Evolutionary conservation across 2,329 filamentous ascomycete genomes (phyloP).

Genomic region (Emergomyces africanus): DNA sequence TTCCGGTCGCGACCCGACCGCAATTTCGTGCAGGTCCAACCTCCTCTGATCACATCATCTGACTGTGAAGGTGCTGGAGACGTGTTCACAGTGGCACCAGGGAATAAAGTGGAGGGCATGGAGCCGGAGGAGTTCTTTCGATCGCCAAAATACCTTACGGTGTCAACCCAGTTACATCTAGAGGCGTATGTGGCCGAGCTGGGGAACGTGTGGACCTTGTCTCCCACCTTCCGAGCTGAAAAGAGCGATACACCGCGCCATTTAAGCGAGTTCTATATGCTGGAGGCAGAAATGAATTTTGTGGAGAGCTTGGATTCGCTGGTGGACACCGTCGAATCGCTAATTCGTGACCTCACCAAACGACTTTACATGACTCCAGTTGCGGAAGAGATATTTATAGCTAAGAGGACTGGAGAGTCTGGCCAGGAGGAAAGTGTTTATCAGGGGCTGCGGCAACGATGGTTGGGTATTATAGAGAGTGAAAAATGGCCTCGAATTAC

Average conservation of each 20-base stretch:
- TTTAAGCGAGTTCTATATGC: slow-evolving; percentile 97
- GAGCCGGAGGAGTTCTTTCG: slow-evolving; percentile 58
- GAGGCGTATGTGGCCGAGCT: slow-evolving; percentile 83
- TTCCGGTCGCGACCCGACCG: slow-evolving; percentile 54
- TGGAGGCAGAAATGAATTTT: slow-evolving; percentile 83
- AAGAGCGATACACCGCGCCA: slow-evolving; percentile 87
- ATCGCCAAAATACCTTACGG: slow-evolving; percentile 82
- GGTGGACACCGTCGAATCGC: slow-evolving; percentile 67
- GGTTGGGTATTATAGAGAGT: slow-evolving; percentile 50
- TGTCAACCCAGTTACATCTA: slow-evolving; percentile 87
- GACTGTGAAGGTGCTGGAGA: slow-evolving; percentile 96
- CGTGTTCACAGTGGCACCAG: slow-evolving; percentile 60
- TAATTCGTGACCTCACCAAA: slow-evolving; percentile 50
- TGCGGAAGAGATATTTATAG: slow-evolving; percentile 43
- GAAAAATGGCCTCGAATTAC: slow-evolving; percentile 65
- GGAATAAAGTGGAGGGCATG: slow-evolving; percentile 19
- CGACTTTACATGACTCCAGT: slow-evolving; percentile 38
- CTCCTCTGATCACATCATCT: slow-evolving; percentile 88
- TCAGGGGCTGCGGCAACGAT: slow-evolving; percentile 51
- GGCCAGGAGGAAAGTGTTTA: slow-evolving; percentile 28
- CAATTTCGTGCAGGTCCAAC: slow-evolving; percentile 57
- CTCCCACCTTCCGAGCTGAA: slow-evolving; percentile 88
- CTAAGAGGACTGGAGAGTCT: slow-evolving; percentile 31
- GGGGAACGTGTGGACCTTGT: slow-evolving; percentile 84
- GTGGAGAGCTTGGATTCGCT: slow-evolving; percentile 55